Percentiles rank a stretch among this genome's conserved stretches.
Evolutionary conservation across 2,329 filamentous ascomycete species (phyloP).

Genomic region (Macrophomina phaseolina): DNA sequence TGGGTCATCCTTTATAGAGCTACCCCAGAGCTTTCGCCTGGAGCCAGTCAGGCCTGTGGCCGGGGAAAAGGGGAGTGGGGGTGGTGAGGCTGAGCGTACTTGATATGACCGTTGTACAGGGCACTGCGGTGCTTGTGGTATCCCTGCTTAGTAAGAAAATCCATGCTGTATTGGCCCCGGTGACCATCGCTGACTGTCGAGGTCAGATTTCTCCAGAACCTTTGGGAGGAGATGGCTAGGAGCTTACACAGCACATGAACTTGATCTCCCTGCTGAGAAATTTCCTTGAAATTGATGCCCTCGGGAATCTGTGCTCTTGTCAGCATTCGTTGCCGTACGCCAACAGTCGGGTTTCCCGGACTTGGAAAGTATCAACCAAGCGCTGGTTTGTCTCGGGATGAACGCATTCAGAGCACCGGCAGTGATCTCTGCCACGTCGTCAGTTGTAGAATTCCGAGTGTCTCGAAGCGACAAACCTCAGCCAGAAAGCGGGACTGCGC

Average conservation of each 20-base stretch:
- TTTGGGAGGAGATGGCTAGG: slow-evolving; percentile 23
- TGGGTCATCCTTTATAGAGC: slow-evolving; percentile 48
- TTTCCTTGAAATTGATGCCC: slow-evolving; percentile 36
- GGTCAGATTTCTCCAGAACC: not conserved
- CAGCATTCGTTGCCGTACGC: not conserved
- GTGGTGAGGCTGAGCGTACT: not conserved
- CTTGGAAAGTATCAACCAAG: slow-evolving; percentile 70
- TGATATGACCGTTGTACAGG: not conserved
- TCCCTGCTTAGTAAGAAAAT: slow-evolving; percentile 54
- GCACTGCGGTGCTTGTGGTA: not conserved
- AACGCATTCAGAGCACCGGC: slow-evolving; percentile 69
- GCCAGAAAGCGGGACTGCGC: slow-evolving; percentile 8
- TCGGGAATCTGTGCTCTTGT: slow-evolving; percentile 35
- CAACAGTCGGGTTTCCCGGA: slow-evolving; percentile 39
- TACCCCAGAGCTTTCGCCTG: slow-evolving; percentile 43
- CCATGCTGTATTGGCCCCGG: slow-evolving; percentile 68
- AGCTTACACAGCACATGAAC: slow-evolving; percentile 37
- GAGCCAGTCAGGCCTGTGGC: not conserved
- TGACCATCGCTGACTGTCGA: slow-evolving; percentile 65
- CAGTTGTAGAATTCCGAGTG: not conserved
- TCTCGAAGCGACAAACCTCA: slow-evolving; percentile 1
- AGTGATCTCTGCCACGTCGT: slow-evolving; percentile 66
- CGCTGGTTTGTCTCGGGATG: slow-evolving; percentile 74
- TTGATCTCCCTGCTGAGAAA: slow-evolving; percentile 23
- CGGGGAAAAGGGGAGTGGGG: not conserved